A percentile compares a stretch with the other conserved stretches of the same genome.
These are phyloP conservation scores for Quercus ilex DNA, from an alignment of 306 rosid genomes.

Conservation along the genomic window DNA sequence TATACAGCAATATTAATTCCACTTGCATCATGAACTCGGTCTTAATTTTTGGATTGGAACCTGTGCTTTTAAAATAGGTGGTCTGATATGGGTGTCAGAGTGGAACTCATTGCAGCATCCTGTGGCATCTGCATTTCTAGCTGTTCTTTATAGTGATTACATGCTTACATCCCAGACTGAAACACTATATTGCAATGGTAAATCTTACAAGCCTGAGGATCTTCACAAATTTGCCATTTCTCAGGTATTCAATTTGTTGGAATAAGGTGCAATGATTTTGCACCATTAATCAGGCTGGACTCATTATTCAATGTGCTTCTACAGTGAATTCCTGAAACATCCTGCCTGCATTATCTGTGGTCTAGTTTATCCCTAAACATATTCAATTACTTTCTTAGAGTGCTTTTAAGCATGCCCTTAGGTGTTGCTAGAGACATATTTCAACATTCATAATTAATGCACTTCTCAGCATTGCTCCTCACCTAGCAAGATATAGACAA, in stretches of 20 bases:
- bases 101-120: conserved; percentile 56
- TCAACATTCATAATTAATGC: no score
- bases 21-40: no score
- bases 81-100: conserved; percentile 56
- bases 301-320: background rate
- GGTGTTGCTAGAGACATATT: no score
- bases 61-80: conserved; percentile 37
- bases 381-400: no score
- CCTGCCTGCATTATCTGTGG: background rate
- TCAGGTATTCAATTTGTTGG: conserved; percentile 36
- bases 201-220: conserved; percentile 41
- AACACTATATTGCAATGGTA: conserved; percentile 47
- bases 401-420: no score
- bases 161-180: conserved; percentile 52
- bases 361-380: no score
- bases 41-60: background rate
- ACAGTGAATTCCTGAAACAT: background rate
- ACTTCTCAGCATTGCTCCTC: no score
- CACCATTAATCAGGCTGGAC: background rate
- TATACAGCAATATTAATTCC: no score
- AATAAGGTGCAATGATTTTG: background rate
- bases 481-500: background rate
- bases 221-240: conserved; percentile 62
- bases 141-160: conserved; percentile 68
- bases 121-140: conserved; percentile 65